phyloP scores from a whole-genome alignment of 148 eudicot genomes.

The Polygonum aviculare region DNA sequence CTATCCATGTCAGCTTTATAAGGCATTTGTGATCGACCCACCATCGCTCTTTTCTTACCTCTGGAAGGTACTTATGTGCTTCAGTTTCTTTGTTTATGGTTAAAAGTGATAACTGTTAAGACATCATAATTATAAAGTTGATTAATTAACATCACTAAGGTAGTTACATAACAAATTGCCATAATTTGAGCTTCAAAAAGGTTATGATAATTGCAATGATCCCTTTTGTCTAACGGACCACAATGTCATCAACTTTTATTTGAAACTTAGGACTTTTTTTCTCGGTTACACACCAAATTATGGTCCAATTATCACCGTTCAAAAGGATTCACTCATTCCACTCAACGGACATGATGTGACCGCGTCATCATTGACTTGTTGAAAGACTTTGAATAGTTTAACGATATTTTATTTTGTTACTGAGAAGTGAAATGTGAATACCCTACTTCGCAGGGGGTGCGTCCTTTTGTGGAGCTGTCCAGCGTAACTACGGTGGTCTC shows the following conservation, averaged over 20 bases:
- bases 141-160: background rate
- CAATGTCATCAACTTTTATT: background rate
- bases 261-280: background rate
- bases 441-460: conserved; percentile 50
- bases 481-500: conserved; percentile 48
- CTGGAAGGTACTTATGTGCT: conserved; percentile 65
- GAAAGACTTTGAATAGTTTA: background rate
- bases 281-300: background rate
- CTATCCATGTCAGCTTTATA: conserved; percentile 76
- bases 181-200: background rate
- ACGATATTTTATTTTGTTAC: background rate
- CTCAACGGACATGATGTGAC: conserved; percentile 2
- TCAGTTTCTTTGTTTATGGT: background rate
- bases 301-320: background rate
- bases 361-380: conserved; percentile 1
- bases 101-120: too few species aligned
- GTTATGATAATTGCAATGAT: background rate
- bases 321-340: background rate
- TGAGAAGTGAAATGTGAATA: too few species aligned
- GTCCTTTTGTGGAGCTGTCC: conserved; percentile 79
- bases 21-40: conserved; percentile 83
- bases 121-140: background rate
- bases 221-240: background rate
- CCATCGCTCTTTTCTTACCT: conserved; percentile 83
- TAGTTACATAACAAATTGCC: background rate